These are phyloP conservation scores for Ceratocystis albifundus DNA, from an alignment of 2,329 filamentous ascomycete species.

Conservation along the genomic window DNA sequence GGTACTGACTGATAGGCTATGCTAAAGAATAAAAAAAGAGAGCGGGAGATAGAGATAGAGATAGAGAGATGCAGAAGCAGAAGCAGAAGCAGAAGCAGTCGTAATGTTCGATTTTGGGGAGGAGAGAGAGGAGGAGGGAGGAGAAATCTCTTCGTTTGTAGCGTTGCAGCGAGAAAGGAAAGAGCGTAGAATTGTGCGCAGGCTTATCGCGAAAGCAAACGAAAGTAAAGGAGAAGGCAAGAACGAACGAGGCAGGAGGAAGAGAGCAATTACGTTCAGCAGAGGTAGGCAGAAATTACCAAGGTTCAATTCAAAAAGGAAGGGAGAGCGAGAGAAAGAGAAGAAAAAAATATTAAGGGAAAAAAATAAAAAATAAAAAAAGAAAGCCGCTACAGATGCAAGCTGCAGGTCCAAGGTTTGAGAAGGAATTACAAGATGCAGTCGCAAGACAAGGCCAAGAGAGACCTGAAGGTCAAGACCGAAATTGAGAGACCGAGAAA, in stretches of 20 bases:
- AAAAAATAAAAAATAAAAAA: slow-evolving; percentile 3
- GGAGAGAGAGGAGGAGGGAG: too few species aligned
- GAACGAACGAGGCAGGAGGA: neutral
- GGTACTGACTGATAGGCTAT: neutral
- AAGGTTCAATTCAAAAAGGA: neutral
- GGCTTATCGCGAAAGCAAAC: slow-evolving; percentile 8
- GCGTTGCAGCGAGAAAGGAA: neutral
- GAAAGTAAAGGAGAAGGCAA: neutral
- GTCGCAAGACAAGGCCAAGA: slow-evolving; percentile 1
- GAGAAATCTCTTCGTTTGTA: neutral
- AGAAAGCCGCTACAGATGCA: neutral
- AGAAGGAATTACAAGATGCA: slow-evolving; percentile 11
- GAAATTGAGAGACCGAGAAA: neutral
- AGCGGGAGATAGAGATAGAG: neutral
- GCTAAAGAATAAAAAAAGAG: neutral
- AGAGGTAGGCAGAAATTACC: neutral
- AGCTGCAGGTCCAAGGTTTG: slow-evolving; percentile 9
- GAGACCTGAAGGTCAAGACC: slow-evolving; percentile 7
- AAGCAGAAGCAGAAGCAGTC: neutral
- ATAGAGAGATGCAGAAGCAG: neutral
- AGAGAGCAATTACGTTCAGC: slow-evolving; percentile 5
- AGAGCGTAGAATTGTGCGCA: slow-evolving; percentile 11
- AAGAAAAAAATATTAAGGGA: neutral
- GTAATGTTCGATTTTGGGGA: slow-evolving; percentile 1
- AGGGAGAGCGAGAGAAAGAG: neutral